phyloP scores from a whole-genome alignment of 177 flowering plant species.

The Telopea speciosissima region DNA sequence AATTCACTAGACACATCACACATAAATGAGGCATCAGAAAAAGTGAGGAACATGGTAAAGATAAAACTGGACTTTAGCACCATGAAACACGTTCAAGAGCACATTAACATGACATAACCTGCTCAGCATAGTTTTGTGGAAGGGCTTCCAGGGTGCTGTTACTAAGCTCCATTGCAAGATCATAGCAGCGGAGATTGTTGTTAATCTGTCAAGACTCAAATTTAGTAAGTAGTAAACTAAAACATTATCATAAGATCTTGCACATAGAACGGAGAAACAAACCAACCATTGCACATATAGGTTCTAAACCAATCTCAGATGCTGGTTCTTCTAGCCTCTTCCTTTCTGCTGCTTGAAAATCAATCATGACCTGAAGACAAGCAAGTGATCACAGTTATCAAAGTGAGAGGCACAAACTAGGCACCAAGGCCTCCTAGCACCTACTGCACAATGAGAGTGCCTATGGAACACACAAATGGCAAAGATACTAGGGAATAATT shows the following conservation, averaged over 20 bases:
- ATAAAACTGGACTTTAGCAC: background rate
- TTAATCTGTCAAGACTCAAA: slow-evolving; percentile 51
- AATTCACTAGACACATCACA: no score
- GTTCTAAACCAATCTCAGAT: slow-evolving; percentile 92
- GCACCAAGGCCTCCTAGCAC: no score
- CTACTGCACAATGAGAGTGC: no score
- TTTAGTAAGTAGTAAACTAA: background rate
- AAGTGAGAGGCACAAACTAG: no score
- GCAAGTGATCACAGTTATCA: background rate
- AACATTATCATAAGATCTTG: background rate
- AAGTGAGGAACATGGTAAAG: background rate
- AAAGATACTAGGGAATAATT: no score
- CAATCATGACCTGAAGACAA: slow-evolving; percentile 76
- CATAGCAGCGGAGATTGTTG: slow-evolving; percentile 95
- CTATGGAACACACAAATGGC: no score
- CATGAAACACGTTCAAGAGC: background rate
- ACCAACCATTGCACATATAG: slow-evolving; percentile 90
- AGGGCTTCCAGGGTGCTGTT: slow-evolving; percentile 86
- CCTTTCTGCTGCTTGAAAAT: slow-evolving; percentile 97
- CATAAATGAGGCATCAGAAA: no score
- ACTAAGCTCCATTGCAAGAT: slow-evolving; percentile 92
- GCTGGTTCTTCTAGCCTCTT: slow-evolving; percentile 88
- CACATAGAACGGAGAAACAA: slow-evolving; percentile 2
- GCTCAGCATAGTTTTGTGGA: slow-evolving; percentile 86
- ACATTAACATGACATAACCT: slow-evolving; percentile 36